A percentile compares a stretch with the other conserved stretches of the same genome.
These are phyloP conservation scores for Acmispon strigosus DNA, from an alignment of 306 rosid species.

Conservation along the genomic window DNA sequence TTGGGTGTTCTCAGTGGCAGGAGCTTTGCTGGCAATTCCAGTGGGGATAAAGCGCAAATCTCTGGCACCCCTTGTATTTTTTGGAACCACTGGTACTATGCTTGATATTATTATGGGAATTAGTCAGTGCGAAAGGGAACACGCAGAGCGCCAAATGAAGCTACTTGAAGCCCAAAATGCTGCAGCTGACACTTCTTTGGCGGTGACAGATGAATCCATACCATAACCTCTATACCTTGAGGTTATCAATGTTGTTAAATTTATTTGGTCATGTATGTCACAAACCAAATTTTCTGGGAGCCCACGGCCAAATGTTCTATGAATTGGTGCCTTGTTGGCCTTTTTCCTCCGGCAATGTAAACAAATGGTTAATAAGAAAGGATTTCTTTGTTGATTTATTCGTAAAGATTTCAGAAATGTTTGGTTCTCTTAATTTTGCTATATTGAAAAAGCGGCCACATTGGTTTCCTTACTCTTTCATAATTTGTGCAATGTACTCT, in stretches of 20 bases:
- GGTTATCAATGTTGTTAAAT: not conserved
- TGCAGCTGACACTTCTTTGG: conserved; percentile 30
- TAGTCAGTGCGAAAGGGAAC: conserved; percentile 79
- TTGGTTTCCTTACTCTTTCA: not conserved
- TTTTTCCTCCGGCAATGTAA: not conserved
- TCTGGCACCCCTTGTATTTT: conserved; percentile 85
- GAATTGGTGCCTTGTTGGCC: not conserved
- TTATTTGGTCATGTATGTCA: not conserved
- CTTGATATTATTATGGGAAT: conserved; percentile 89
- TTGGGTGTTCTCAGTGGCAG: conserved; percentile 94
- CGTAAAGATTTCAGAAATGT: not conserved
- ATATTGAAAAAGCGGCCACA: not conserved
- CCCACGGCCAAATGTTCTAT: not conserved
- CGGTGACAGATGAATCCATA: conserved; percentile 25
- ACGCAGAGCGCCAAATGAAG: conserved; percentile 82
- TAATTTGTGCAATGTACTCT: not conserved
- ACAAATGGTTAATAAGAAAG: conserved; percentile 7
- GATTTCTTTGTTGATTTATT: conserved; percentile 6
- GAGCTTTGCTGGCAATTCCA: conserved; percentile 91
- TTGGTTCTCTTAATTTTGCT: not conserved
- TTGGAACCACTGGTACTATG: conserved; percentile 95
- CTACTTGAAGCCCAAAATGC: conserved; percentile 62
- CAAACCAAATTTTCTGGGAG: conserved; percentile 5
- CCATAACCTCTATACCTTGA: conserved; percentile 26
- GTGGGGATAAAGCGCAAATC: conserved; percentile 91